Evolutionary conservation across 306 rosid species (phyloP), one percentile per base, ranked within the genome.

Genomic region (Trichosanthes truncata): DNA sequence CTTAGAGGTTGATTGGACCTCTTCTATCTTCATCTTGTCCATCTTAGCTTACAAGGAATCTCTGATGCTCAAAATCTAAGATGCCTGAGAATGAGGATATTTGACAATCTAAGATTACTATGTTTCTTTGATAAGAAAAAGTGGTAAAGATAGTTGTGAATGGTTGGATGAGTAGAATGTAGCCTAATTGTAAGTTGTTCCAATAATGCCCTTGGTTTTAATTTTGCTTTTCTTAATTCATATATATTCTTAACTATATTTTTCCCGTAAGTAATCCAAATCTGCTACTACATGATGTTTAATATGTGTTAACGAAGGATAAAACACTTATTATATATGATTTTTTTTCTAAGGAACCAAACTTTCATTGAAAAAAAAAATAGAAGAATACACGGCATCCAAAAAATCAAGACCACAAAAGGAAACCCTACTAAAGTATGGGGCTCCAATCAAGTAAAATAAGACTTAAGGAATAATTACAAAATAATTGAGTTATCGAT

Each of bases 1-100:
- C 91, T 91, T 93, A 14, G 87, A 91, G 5, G 97, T 91, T 0
- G 98, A 93, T 61, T 93, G 98, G 73, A 93, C 94, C 86, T 90
- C 98, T 81, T 93, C 98, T 53, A 93, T 91, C 75, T 81, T 90
- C 87, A 91, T 88, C 86, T 79, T 93, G 83, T 85, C 87, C 87
- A 85, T 87, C 33, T 73, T 45, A 52, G 40, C 9, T 43, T 21
- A 69, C 11, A 71, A 71, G 20, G 31, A 69, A 10, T 69, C 31
- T 10, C 75, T 41, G 35, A 41, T 41, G 33, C 75, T 21, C 75
- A 69, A 71, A 43, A 43, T 71, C 36, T 0, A 45, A 69, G 2
- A 46, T n/a, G 8, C 10, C n/a, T 69, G 75, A 41, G 9, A 68
- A 40, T 40, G 36, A 69, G 26, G 26, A 68, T 68, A 7, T 4